Evolutionary conservation across 2,329 filamentous ascomycete genomes (phyloP), one percentile per base, ranked within the genome.

Genomic region (Daldinia sp.): DNA sequence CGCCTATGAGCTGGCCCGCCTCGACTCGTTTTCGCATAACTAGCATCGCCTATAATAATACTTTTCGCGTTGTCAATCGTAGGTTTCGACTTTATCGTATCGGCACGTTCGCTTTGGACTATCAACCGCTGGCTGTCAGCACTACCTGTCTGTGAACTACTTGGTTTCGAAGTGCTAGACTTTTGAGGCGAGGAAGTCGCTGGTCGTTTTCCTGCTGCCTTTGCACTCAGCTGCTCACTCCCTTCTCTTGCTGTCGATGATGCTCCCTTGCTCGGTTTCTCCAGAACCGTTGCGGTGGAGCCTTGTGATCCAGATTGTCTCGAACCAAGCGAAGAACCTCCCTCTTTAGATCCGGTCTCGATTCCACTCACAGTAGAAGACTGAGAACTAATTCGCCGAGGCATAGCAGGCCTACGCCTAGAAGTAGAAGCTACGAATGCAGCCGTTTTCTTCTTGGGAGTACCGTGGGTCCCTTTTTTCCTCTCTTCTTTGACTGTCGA

Each of bases 131-230:
- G 58, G 5, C 39, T 58, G 49, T 32, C 17, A 9, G 49, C 6
- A 50, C 55, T 51, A 37, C 25, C 51, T 47, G 19, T 60, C 32
- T 34, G 59, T 29, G 55, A 21, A 45, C 23, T 57, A 29, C 39
- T 48, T 10, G 63, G 11, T 56, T 65, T 67, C 11, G 58, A 52
- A 11, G 43, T 4, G 11, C 27, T 60, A 19, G 63, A 30, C 47
- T 47, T 67, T 15, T 70, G 63, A 17, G 43, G 60, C 43, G 43
- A 30, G 27, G 41, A 64, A 8, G 51, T 67, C 4, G 68, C 76
- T 8, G 81, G 81, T 48, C 77, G 80, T 64, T 86, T 86, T 2
- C 82, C 83, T 9, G 79, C 77, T 19, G 81, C 79, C 68, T 84
- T 85, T 13, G 78, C 75, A 64, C 80, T 83, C 56, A 76, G 48